phyloP scores from a whole-genome alignment of 2,329 filamentous ascomycete genomes.

The Talaromyces sp. region DNA sequence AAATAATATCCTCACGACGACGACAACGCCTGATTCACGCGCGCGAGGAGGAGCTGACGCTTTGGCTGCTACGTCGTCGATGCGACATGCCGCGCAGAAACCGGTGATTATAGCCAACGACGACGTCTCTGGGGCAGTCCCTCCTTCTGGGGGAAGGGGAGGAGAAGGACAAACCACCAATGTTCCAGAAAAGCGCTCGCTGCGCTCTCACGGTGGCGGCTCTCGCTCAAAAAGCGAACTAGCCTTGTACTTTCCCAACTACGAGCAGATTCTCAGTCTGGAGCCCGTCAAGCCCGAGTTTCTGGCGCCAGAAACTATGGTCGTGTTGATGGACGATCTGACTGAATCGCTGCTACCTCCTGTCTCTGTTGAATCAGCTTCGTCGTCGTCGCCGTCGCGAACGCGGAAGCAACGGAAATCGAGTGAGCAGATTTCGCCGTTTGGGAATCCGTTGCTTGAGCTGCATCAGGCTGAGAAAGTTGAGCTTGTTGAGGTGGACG shows the following conservation, averaged over 20 bases:
- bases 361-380: constrained; percentile 4
- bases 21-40: constrained; percentile 10
- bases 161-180: neutral
- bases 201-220: constrained; percentile 78
- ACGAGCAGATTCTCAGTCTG: constrained; percentile 89
- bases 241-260: constrained; percentile 84
- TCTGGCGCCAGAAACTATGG: constrained; percentile 65
- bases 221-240: constrained; percentile 87
- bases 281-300: constrained; percentile 72
- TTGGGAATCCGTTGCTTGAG: constrained; percentile 32
- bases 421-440: constrained; percentile 17
- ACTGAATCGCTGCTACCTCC: constrained; percentile 24
- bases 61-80: neutral
- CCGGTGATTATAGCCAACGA: constrained; percentile 7
- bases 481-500: constrained; percentile 33
- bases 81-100: neutral
- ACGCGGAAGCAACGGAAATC: constrained; percentile 3
- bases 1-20: constrained; percentile 16
- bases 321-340: constrained; percentile 62
- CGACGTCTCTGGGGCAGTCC: neutral
- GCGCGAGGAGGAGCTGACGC: neutral
- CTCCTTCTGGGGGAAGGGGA: neutral
- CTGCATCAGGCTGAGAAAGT: constrained; percentile 37
- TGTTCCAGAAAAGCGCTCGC: constrained; percentile 59
- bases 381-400: constrained; percentile 9